phyloP scores from a whole-genome alignment of 768 basidiomycete genomes.

The Lactarius psammicola region DNA sequence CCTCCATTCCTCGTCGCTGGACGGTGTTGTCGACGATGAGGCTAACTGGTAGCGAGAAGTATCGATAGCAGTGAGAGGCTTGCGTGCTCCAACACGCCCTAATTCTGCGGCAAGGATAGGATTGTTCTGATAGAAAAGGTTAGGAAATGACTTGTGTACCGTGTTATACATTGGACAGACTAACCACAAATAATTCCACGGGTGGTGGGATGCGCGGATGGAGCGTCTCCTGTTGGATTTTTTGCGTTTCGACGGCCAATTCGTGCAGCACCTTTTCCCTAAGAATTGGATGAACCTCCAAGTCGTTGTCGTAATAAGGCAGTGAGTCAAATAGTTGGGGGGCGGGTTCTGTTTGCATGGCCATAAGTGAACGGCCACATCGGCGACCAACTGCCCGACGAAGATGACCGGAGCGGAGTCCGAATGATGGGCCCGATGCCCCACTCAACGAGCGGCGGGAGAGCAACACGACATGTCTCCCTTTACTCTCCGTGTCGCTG shows the following conservation, averaged over 20 bases:
- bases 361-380: not conserved
- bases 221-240: constrained; percentile 49
- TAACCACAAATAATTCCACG: constrained; percentile 64
- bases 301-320: constrained; percentile 93
- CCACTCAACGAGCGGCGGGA: constrained; percentile 6
- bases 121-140: constrained; percentile 49
- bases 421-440: constrained; percentile 17
- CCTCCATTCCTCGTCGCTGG: constrained; percentile 75
- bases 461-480: constrained; percentile 41
- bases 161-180: constrained; percentile 35
- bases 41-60: constrained; percentile 72
- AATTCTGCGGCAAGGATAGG: constrained; percentile 72
- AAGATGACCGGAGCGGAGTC: constrained; percentile 27
- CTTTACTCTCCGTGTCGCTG: constrained; percentile 45
- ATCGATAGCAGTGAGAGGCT: constrained; percentile 67
- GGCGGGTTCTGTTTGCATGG: constrained; percentile 16
- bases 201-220: constrained; percentile 73
- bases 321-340: constrained; percentile 72
- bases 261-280: constrained; percentile 76
- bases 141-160: constrained; percentile 3
- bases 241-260: constrained; percentile 63
- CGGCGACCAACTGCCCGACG: not conserved
- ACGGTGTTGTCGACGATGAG: constrained; percentile 57
- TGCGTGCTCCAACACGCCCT: constrained; percentile 65
- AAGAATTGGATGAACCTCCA: constrained; percentile 69